These are phyloP conservation scores for Pythium brachiatum DNA, from an alignment of 352 stramenopile species.

Conservation along the genomic window DNA sequence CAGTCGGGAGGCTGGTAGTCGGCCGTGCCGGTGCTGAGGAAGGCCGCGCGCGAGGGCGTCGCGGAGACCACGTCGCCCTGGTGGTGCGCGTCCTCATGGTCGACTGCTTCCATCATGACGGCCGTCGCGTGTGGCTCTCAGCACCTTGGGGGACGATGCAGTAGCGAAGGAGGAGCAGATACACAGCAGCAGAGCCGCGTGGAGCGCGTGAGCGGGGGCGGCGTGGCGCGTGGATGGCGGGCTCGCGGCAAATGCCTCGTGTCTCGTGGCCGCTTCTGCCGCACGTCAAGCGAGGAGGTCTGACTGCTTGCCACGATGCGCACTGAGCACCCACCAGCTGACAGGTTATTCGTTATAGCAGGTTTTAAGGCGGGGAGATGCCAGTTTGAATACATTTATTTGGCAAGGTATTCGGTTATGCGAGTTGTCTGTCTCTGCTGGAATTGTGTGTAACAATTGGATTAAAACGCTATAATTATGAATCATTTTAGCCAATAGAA, in stretches of 20 bases:
- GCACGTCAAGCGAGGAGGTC: constrained; percentile 19
- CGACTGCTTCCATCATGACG: constrained; percentile 21
- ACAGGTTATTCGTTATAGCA: background rate
- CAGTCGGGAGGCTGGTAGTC: constrained; percentile 78
- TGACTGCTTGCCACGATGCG: background rate
- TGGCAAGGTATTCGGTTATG: constrained; percentile 3
- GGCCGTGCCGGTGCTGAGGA: constrained; percentile 73
- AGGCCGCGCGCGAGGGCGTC: constrained; percentile 61
- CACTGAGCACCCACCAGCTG: background rate
- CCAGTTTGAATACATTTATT: no score
- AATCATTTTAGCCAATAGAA: constrained; percentile 17
- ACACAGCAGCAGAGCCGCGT: background rate
- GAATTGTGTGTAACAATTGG: background rate
- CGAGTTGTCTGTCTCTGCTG: constrained; percentile 3
- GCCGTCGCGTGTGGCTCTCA: no score
- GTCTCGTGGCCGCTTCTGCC: constrained; percentile 22
- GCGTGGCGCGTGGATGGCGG: background rate
- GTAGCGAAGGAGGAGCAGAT: no score
- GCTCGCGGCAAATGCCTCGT: background rate
- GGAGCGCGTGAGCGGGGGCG: background rate
- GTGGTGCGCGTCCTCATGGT: background rate
- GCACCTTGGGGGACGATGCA: no score
- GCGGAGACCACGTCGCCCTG: constrained; percentile 7
- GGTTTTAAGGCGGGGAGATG: background rate
- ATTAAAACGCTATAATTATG: background rate